Conservation (phyloP, 1,284 basidiomycete species). For the Neolentinus lepideus region DNA sequence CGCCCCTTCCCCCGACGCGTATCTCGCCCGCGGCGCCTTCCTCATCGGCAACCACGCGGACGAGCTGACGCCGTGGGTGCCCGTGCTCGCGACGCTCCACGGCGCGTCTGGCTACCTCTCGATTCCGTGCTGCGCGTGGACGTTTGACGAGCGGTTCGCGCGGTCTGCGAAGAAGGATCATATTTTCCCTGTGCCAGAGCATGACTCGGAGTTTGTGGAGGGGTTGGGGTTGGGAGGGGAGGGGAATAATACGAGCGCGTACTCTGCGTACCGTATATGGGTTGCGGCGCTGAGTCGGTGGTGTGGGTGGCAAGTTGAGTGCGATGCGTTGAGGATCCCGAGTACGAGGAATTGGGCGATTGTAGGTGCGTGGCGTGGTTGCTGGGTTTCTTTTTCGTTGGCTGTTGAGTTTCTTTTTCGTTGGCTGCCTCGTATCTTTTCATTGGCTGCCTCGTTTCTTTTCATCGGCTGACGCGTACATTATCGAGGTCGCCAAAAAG, state of each 20-base stretch:
- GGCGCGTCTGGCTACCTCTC: conserved; percentile 73
- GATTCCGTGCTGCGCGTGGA: conserved; percentile 88
- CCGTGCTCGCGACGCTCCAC: conserved; percentile 60
- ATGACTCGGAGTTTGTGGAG: not conserved
- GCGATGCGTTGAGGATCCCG: conserved; percentile 84
- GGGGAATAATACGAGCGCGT: conserved; percentile 51
- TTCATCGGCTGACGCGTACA: too few relatives aligned
- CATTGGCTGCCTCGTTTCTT: conserved; percentile 8
- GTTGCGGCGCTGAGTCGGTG: conserved; percentile 59
- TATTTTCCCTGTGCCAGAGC: not conserved
- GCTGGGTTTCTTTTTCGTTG: conserved; percentile 1
- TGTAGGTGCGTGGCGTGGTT: conserved; percentile 47
- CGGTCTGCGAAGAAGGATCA: conserved; percentile 17
- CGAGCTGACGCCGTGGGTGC: conserved; percentile 89
- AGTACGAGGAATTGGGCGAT: conserved; percentile 92
- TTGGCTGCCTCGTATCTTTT: too few relatives aligned
- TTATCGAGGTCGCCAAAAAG: conserved; percentile 20
- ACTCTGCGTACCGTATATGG: conserved; percentile 81
- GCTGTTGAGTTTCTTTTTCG: conserved; percentile 9
- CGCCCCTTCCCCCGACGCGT: not conserved
- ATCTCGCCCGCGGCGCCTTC: conserved; percentile 44
- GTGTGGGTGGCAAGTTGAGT: conserved; percentile 84
- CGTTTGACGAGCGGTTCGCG: conserved; percentile 56
- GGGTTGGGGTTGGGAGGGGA: conserved; percentile 42
- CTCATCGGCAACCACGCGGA: conserved; percentile 96